Conservation (phyloP, 2,329 filamentous ascomycete species). For the Penicillium occitanis region DNA sequence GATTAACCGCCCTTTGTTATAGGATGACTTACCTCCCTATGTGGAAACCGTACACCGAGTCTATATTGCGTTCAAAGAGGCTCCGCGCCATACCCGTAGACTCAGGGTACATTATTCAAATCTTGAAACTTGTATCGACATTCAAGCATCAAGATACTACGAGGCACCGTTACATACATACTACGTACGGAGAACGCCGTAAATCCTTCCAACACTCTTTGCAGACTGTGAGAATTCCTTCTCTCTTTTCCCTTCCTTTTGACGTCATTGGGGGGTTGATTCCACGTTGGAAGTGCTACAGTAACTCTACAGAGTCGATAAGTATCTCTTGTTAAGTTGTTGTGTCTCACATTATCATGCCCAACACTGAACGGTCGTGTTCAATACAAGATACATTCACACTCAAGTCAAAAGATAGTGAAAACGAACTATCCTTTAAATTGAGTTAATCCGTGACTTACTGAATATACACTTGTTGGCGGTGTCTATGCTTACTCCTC, state of each 20-base stretch:
- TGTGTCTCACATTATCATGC: background rate
- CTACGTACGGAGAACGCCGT: background rate
- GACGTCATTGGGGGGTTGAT: background rate
- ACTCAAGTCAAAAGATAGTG: background rate
- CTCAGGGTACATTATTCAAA: background rate
- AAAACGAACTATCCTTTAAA: background rate
- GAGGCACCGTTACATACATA: background rate
- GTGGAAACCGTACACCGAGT: background rate
- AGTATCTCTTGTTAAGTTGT: background rate
- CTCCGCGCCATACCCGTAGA: background rate
- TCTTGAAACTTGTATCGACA: background rate
- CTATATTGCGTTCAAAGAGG: background rate
- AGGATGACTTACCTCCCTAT: background rate
- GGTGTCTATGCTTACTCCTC: background rate
- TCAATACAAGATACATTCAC: background rate
- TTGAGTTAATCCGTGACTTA: background rate
- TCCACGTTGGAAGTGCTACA: background rate
- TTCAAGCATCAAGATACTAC: background rate
- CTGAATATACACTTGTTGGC: background rate
- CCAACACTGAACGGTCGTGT: background rate
- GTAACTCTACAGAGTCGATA: background rate
- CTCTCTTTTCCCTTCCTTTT: background rate
- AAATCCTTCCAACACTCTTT: background rate
- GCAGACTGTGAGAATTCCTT: background rate
- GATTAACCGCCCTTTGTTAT: background rate